Evolutionary conservation across 2,329 filamentous ascomycete genomes (phyloP), one percentile per base, ranked within the genome.

Genomic region (Pseudocercospora fuligena): DNA sequence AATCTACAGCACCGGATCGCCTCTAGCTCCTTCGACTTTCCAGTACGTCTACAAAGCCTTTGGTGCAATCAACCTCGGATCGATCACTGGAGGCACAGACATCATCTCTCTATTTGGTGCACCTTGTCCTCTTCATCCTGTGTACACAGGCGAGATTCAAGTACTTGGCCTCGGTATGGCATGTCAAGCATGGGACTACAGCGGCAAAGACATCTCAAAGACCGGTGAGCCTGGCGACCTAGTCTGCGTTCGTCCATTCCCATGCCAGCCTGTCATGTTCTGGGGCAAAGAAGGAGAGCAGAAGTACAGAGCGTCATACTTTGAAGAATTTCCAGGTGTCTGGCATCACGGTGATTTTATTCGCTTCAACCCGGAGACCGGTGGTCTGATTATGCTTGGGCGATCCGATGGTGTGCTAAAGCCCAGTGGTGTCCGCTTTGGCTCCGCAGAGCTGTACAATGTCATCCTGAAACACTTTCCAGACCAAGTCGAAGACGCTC

Each of bases 331-430:
- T 77, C 82, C 85, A 0, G 82, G 83, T 1, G 85, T 92, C 14
- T 98, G 95, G 95, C 93, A 97, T 76, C 94, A 99, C 75, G 94
- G 94, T 31, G 95, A 99, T 79, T 98, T 97, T 76, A 88, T 97
- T 36, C 83, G 86, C 23, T 82, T 91, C 75, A 90, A 93, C 72
- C 86, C 88, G 0, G 75, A 81, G 16, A 95, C 92, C 0, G 89
- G 92, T 12, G 92, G 93, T 0, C 81, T 98, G 9, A 85, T 93
- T 71, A 98, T 98, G 94, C 86, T 98, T 0, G 94, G 95, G 2
- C 87, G 94, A 27, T 95, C 91, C 60, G 94, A 99, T 74, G 95
- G 95, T 3, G 92, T 98, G 5, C 82, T 99, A 14, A 99, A 99
- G 77, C 95, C 95, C 0, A 88, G 90, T 0, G 95, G 95, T 2